Evolutionary conservation across 805 yeast genomes (phyloP), one percentile per base, ranked within the genome.

Genomic region (Ogataea henricii): DNA sequence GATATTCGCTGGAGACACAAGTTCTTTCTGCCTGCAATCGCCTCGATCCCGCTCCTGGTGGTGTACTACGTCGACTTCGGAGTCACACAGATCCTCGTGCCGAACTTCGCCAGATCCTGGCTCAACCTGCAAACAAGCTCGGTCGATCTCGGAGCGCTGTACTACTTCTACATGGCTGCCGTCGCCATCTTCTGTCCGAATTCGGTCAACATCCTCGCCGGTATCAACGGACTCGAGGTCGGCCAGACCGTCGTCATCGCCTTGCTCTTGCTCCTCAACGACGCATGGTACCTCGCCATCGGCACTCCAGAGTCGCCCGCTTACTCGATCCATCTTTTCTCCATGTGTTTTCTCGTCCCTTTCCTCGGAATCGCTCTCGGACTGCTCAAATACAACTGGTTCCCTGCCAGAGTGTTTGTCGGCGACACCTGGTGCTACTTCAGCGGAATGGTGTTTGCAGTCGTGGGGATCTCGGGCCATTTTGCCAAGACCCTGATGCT

Each of bases 351-450:
- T 53, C 68, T 94, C 34, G 70, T 91, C 1, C 99, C 99, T 18
- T 85, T 92, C 61, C 61, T 92, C 34, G 97, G 97, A 1, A 94
- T 89, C 7, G 81, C 96, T 0, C 52, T 84, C 1, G 96, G 87
- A 0, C 69, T 94, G 46, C 78, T 87, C 57, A 81, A 79, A 56
- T 85, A 75, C 72, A 94, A 94, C 64, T 87, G 91, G 85, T 94
- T 76, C 72, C 99, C 99, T 0, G 89, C 99, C 0, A 70, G 70
- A 47, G 98, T 89, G 1, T 94, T 94, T 69, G 99, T 94, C 6
- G 99, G 99, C 25, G 99, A 94, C 64, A 92, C 99, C 0, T 94
- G 87, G 72, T 94, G 99, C 69, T 94, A 94, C 68, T 91, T 94
- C 67, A 89, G 96, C 21, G 99, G 99, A 3, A 94, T 94, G 99